phyloP scores from a whole-genome alignment of 139 green algal species.

The Volvox africanus region DNA sequence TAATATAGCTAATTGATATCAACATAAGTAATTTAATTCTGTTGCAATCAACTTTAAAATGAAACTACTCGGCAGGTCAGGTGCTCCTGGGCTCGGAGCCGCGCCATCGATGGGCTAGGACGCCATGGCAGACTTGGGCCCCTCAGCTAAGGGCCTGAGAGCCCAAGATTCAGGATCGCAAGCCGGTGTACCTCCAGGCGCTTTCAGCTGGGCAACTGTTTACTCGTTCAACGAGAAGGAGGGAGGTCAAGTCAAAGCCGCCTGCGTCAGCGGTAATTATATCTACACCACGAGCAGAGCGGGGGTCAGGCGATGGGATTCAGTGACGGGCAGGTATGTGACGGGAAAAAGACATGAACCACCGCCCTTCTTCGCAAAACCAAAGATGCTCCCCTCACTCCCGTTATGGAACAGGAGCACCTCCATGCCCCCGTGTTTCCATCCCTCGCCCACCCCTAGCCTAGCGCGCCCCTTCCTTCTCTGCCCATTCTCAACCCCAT shows the following conservation, averaged over 20 bases:
- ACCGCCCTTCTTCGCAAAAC: no score
- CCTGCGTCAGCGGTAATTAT: not conserved
- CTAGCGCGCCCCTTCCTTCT: no score
- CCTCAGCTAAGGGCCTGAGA: slow-evolving; percentile 3
- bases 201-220: slow-evolving; percentile 51
- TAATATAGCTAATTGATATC: no score
- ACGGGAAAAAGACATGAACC: no score
- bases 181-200: slow-evolving; percentile 26
- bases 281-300: slow-evolving; percentile 51
- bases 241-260: slow-evolving; percentile 45
- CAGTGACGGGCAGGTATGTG: slow-evolving; percentile 38
- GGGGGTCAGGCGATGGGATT: slow-evolving; percentile 50
- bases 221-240: slow-evolving; percentile 58
- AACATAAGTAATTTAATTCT: no score
- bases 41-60: not conserved
- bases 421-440: no score
- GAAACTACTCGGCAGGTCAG: not conserved
- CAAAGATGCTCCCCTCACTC: no score
- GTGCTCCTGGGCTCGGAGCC: not conserved
- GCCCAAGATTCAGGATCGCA: not conserved
- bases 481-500: no score
- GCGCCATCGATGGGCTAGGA: not conserved
- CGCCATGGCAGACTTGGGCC: slow-evolving; percentile 7
- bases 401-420: no score
- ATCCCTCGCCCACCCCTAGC: no score